Evolutionary conservation across 2,329 filamentous ascomycete genomes (phyloP).

Genomic region (Stagonosporopsis chrysanthemi): DNA sequence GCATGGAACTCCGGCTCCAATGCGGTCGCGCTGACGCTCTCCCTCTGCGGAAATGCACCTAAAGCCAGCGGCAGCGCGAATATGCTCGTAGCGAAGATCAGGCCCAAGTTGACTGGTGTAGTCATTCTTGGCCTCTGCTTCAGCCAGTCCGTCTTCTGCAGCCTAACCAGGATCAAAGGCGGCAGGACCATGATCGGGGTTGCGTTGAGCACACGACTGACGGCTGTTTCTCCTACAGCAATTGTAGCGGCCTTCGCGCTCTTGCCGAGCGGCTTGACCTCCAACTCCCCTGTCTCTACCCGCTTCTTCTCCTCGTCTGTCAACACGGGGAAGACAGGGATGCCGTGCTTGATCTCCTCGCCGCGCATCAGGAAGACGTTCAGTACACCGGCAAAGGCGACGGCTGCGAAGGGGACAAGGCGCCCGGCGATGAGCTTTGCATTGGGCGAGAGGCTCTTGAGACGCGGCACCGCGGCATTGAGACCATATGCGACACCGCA

Average conservation of each 20-base stretch:
- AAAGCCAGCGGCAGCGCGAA: slow-evolving; percentile 89
- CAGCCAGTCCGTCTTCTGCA: slow-evolving; percentile 87
- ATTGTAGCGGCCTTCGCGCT: slow-evolving; percentile 86
- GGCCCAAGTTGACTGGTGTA: slow-evolving; percentile 81
- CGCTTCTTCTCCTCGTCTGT: slow-evolving; percentile 72
- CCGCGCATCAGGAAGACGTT: slow-evolving; percentile 98
- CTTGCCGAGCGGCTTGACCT: slow-evolving; percentile 77
- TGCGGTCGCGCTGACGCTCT: slow-evolving; percentile 76
- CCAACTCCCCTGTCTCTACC: slow-evolving; percentile 67
- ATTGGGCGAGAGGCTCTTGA: slow-evolving; percentile 77
- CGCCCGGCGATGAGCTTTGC: slow-evolving; percentile 79
- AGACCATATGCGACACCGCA: slow-evolving; percentile 93
- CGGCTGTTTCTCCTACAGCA: slow-evolving; percentile 90
- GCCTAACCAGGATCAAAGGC: slow-evolving; percentile 80
- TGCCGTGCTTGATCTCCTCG: slow-evolving; percentile 91
- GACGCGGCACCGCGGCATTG: slow-evolving; percentile 85
- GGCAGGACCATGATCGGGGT: slow-evolving; percentile 98
- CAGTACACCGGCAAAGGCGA: slow-evolving; percentile 86
- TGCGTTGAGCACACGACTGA: slow-evolving; percentile 90
- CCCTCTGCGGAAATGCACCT: slow-evolving; percentile 89
- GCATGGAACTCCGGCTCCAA: slow-evolving; percentile 89
- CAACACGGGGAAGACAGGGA: slow-evolving; percentile 87
- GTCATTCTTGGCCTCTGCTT: slow-evolving; percentile 77
- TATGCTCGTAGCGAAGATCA: slow-evolving; percentile 87
- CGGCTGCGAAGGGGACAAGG: slow-evolving; percentile 95